Evolutionary conservation across 352 stramenopile genomes (phyloP).

Genomic region (Pythium pyrilobum): DNA sequence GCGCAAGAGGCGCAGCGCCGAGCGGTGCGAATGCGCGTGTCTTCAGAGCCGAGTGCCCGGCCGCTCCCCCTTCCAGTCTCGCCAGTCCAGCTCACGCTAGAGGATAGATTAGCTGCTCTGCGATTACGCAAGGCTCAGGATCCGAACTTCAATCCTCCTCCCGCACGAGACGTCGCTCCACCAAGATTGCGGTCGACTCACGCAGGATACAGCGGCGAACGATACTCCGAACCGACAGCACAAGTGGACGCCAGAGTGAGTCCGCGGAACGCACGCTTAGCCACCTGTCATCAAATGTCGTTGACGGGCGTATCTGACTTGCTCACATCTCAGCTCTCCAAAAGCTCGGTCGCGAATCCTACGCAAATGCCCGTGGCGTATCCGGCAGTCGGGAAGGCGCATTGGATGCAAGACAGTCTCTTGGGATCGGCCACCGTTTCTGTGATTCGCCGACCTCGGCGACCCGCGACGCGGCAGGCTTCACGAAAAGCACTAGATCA

Average conservation of each 20-base stretch:
- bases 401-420: slow-evolving; percentile 40
- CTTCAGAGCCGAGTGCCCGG: neutral
- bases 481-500: slow-evolving; percentile 56
- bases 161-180: neutral
- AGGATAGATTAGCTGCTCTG: slow-evolving; percentile 46
- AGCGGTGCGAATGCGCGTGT: neutral
- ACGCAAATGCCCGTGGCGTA: slow-evolving; percentile 25
- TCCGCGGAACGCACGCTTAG: too few species aligned
- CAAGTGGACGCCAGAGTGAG: neutral
- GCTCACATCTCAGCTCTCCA: too few species aligned
- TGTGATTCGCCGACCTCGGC: slow-evolving; percentile 8
- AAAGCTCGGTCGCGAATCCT: neutral
- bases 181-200: neutral
- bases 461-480: slow-evolving; percentile 35
- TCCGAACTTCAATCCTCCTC: neutral
- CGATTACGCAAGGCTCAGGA: slow-evolving; percentile 29
- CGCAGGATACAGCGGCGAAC: neutral
- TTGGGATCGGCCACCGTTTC: slow-evolving; percentile 1
- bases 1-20: slow-evolving; percentile 14
- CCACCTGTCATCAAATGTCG: too few species aligned
- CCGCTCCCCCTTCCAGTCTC: slow-evolving; percentile 7
- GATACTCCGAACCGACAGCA: neutral
- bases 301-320: too few species aligned
- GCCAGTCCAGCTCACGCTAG: slow-evolving; percentile 30
- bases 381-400: slow-evolving; percentile 49